Conservation (phyloP, 2,329 filamentous ascomycete genomes). For the Stylonectria norvegica region DNA sequence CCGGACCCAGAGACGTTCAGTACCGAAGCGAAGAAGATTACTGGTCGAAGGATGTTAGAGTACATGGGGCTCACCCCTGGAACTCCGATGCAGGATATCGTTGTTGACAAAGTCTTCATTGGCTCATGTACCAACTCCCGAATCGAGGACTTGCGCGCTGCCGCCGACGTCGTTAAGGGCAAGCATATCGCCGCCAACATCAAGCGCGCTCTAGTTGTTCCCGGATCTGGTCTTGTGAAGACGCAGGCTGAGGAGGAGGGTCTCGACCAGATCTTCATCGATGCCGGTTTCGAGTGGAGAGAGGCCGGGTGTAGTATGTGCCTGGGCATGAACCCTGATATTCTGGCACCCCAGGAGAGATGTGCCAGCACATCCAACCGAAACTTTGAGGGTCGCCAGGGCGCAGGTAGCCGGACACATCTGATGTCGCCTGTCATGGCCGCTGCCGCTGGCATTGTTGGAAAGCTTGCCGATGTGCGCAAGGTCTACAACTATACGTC, state of each 20-base stretch:
- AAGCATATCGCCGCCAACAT: slow-evolving; percentile 83
- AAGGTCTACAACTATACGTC: slow-evolving; percentile 64
- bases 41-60: slow-evolving; percentile 78
- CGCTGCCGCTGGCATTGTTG: slow-evolving; percentile 82
- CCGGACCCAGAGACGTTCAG: slow-evolving; percentile 86
- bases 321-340: slow-evolving; percentile 98
- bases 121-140: slow-evolving; percentile 96
- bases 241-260: slow-evolving; percentile 86
- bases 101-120: slow-evolving; percentile 94
- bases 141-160: slow-evolving; percentile 90
- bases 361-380: slow-evolving; percentile 95
- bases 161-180: slow-evolving; percentile 81
- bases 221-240: slow-evolving; percentile 92
- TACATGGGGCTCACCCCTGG: slow-evolving; percentile 93
- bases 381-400: slow-evolving; percentile 96
- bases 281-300: slow-evolving; percentile 95
- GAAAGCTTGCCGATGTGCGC: slow-evolving; percentile 88
- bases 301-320: slow-evolving; percentile 99
- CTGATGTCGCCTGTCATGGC: slow-evolving; percentile 98
- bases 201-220: slow-evolving; percentile 93
- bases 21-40: slow-evolving; percentile 73
- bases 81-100: slow-evolving; percentile 87
- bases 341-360: slow-evolving; percentile 84
- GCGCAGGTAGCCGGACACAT: slow-evolving; percentile 85
- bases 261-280: slow-evolving; percentile 84